These are phyloP conservation scores for Daldinia caldariorum DNA, from an alignment of 495 filamentous ascomycete species.

Conservation along the genomic window DNA sequence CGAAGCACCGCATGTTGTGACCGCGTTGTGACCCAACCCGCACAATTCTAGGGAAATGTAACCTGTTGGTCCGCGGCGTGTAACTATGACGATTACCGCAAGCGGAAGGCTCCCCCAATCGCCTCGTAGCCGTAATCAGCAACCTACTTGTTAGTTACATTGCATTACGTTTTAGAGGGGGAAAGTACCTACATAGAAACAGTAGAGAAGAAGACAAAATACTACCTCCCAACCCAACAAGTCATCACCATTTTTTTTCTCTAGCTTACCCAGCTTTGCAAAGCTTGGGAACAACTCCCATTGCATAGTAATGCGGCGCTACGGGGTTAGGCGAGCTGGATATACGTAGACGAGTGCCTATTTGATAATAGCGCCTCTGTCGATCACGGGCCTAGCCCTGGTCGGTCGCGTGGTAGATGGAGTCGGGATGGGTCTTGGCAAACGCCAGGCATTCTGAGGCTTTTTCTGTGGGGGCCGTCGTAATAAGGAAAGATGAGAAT, in stretches of 20 bases:
- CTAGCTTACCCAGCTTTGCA: conserved; percentile 11
- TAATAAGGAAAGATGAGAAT: conserved; percentile 39
- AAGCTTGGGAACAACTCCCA: conserved; percentile 14
- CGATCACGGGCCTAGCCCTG: conserved; percentile 41
- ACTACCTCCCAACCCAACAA: conserved; percentile 23
- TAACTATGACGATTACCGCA: conserved; percentile 28
- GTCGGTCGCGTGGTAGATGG: conserved; percentile 45
- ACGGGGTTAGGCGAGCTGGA: conserved; percentile 30
- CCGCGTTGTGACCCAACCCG: conserved; percentile 26
- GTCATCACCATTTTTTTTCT: conserved; percentile 27
- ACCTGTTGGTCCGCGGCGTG: conserved; percentile 24
- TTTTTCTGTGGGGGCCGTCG: conserved; percentile 33
- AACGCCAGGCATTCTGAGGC: conserved; percentile 33
- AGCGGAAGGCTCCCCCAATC: conserved; percentile 15
- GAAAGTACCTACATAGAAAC: background rate
- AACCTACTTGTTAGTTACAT: too few relatives aligned
- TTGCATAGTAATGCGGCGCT: conserved; percentile 43
- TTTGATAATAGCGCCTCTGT: conserved; percentile 37
- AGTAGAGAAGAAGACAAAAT: conserved; percentile 3
- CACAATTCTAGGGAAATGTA: conserved; percentile 15
- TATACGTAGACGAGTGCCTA: conserved; percentile 37
- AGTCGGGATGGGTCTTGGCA: conserved; percentile 38
- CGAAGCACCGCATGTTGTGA: conserved; percentile 26
- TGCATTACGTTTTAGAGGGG: conserved; percentile 19
- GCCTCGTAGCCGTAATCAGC: conserved; percentile 17